Evolutionary conservation across 2,329 filamentous ascomycete species (phyloP).

Genomic region (Epichloe uncinata): DNA sequence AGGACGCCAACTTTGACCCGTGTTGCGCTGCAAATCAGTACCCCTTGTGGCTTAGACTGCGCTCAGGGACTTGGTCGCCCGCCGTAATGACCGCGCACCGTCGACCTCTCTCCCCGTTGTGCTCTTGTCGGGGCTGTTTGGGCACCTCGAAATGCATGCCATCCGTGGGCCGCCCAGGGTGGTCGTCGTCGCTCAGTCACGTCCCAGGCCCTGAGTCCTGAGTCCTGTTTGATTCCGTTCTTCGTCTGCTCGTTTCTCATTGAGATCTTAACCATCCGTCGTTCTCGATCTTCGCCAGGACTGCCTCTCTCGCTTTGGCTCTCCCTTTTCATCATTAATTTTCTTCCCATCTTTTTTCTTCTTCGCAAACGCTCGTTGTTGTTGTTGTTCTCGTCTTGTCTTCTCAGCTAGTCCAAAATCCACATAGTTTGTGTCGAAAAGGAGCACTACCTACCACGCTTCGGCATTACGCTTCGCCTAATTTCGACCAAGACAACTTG

Average conservation of each 20-base stretch:
- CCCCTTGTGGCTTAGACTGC: constrained; percentile 1
- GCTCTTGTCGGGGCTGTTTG: not conserved
- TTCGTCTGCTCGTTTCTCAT: constrained; percentile 7
- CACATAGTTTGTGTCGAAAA: not conserved
- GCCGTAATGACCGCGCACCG: constrained; percentile 1
- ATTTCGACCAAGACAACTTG: not conserved
- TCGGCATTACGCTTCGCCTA: not conserved
- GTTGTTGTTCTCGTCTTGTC: not conserved
- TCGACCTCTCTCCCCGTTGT: too few species aligned
- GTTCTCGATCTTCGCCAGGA: constrained; percentile 9
- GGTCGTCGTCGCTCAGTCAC: not conserved
- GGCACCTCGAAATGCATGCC: not conserved
- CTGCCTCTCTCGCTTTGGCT: constrained; percentile 49
- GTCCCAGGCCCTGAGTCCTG: not conserved
- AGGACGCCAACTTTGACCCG: not conserved
- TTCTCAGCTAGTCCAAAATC: not conserved
- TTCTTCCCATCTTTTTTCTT: not conserved
- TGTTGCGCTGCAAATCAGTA: not conserved
- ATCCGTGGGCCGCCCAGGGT: not conserved
- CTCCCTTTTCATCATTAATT: constrained; percentile 26
- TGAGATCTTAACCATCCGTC: constrained; percentile 7
- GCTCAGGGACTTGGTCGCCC: constrained; percentile 2
- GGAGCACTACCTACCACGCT: not conserved
- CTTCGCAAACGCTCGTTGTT: not conserved
- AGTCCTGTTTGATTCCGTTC: not conserved